Evolutionary conservation across 2,329 filamentous ascomycete species (phyloP).

Genomic region (Fusarium virguliforme): DNA sequence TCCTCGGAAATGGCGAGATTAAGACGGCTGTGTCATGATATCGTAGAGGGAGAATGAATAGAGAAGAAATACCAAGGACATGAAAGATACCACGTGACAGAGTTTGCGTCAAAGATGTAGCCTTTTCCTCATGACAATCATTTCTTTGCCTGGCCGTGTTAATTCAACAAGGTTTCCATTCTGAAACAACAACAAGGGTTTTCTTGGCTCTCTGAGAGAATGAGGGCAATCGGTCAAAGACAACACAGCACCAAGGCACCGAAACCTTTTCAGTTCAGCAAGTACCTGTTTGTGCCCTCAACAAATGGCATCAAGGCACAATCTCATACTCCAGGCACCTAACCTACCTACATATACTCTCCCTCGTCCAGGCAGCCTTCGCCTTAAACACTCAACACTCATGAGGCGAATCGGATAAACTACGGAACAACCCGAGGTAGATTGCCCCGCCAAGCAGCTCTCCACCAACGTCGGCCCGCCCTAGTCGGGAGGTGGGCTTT

Average conservation of each 20-base stretch:
- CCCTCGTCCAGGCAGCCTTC: neutral
- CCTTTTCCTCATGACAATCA: neutral
- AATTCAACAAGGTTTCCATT: neutral
- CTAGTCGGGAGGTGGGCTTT: slow-evolving; percentile 46
- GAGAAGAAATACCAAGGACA: neutral
- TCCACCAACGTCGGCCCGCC: slow-evolving; percentile 43
- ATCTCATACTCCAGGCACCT: neutral
- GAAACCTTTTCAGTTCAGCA: neutral
- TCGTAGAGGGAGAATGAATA: slow-evolving; percentile 26
- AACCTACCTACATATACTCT: neutral
- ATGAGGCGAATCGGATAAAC: slow-evolving; percentile 54
- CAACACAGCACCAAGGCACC: neutral
- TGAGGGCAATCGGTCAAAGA: neutral
- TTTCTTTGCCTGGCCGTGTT: neutral
- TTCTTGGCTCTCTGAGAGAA: neutral
- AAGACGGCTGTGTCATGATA: slow-evolving; percentile 60
- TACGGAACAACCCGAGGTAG: slow-evolving; percentile 35
- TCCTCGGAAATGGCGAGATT: slow-evolving; percentile 79
- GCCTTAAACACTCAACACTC: neutral
- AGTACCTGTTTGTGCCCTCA: neutral
- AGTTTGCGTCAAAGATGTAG: neutral
- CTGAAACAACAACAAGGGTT: slow-evolving; percentile 6
- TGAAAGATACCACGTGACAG: slow-evolving; percentile 10
- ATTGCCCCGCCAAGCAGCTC: slow-evolving; percentile 56
- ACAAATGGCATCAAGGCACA: slow-evolving; percentile 1